These are phyloP conservation scores for Vaccinium vitisidaea DNA, from an alignment of 148 eudicot species.

Conservation along the genomic window DNA sequence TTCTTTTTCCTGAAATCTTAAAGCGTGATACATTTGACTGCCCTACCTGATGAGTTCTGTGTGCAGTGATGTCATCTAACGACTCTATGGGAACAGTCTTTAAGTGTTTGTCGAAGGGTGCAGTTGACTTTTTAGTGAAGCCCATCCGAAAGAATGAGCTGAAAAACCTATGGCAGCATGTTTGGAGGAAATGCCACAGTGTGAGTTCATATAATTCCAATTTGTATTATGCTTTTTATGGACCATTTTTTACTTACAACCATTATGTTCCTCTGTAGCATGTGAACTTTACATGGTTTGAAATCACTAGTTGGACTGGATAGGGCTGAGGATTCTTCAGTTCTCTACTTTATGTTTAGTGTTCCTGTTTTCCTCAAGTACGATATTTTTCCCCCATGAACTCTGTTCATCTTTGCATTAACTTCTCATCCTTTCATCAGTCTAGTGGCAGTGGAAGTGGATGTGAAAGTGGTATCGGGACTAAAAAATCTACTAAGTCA, in stretches of 20 bases:
- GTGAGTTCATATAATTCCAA: slow-evolving; percentile 39
- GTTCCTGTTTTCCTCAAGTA: neutral
- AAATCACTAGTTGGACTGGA: neutral
- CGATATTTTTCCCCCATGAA: neutral
- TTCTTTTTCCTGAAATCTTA: slow-evolving; percentile 3
- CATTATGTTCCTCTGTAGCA: neutral
- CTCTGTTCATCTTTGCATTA: neutral
- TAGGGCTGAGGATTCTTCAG: neutral
- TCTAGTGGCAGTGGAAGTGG: slow-evolving; percentile 67
- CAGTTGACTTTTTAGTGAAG: slow-evolving; percentile 76
- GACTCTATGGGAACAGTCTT: slow-evolving; percentile 78
- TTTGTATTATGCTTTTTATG: neutral
- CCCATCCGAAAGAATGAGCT: slow-evolving; percentile 82
- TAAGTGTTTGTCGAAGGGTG: slow-evolving; percentile 75
- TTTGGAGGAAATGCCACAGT: slow-evolving; percentile 80
- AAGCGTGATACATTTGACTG: slow-evolving; percentile 27
- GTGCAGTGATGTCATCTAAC: slow-evolving; percentile 86
- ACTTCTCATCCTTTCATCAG: slow-evolving; percentile 32
- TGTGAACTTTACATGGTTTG: neutral
- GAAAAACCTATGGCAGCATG: slow-evolving; percentile 84
- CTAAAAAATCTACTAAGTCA: slow-evolving; percentile 37
- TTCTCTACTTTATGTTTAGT: neutral
- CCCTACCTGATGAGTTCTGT: slow-evolving; percentile 32
- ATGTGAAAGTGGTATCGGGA: slow-evolving; percentile 55
- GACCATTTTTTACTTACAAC: neutral